Conservation (phyloP, 768 basidiomycete genomes). For the Lactifluus rugatus region DNA sequence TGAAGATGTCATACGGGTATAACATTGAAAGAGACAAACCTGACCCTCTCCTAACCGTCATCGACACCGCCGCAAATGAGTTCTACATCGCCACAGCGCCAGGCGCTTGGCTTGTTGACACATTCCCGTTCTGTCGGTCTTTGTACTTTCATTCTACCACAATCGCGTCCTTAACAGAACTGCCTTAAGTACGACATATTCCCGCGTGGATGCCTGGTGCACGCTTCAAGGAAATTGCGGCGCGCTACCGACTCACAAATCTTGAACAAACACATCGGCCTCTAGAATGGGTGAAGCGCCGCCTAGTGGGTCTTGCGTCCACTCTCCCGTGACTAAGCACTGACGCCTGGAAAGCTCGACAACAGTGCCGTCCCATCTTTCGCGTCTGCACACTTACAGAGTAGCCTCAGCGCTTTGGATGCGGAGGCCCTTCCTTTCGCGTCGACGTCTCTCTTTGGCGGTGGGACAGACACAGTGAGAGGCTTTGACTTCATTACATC, state of each 20-base stretch:
- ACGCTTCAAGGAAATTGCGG: constrained; percentile 15
- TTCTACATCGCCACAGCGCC: constrained; percentile 8
- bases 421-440: neutral
- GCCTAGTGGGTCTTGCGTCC: constrained; percentile 10
- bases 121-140: neutral
- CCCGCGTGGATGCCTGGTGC: constrained; percentile 22
- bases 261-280: constrained; percentile 13
- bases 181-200: constrained; percentile 8
- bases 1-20: constrained; percentile 11
- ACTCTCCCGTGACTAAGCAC: neutral
- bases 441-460: constrained; percentile 6
- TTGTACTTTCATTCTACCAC: neutral
- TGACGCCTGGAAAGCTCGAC: neutral
- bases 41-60: constrained; percentile 4
- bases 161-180: neutral
- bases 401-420: neutral
- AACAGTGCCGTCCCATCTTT: constrained; percentile 4
- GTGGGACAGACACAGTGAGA: constrained; percentile 15
- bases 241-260: constrained; percentile 2
- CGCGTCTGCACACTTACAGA: neutral
- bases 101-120: constrained; percentile 7
- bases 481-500: neutral
- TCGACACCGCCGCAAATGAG: constrained; percentile 9
- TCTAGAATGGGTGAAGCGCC: constrained; percentile 15
- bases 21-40: neutral